These are phyloP conservation scores for Vitis hybrid DNA, from an alignment of 177 flowering plant genomes.

Conservation along the genomic window DNA sequence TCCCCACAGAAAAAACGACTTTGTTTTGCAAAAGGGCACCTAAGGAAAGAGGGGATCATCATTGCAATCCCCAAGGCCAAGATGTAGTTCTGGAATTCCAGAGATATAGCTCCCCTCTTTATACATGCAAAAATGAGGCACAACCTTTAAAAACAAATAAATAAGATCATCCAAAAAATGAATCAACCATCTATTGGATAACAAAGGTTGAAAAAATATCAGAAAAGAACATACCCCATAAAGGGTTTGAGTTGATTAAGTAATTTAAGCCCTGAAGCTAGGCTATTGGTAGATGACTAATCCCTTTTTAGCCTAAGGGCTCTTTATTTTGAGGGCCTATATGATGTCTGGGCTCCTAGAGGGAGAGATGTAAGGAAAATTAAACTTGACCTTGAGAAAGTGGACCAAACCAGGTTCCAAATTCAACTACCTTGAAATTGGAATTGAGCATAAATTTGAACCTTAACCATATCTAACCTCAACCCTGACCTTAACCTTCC, in stretches of 20 bases:
- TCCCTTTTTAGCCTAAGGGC: conserved; percentile 44
- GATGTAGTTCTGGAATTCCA: conserved; percentile 97
- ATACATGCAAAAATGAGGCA: neutral
- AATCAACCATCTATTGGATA: neutral
- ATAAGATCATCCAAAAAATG: neutral
- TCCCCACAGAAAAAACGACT: no score
- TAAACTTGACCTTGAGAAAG: no score
- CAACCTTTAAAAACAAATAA: no score
- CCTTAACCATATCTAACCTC: no score
- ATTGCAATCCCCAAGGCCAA: conserved; percentile 94
- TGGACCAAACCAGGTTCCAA: no score
- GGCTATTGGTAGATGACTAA: conserved; percentile 84
- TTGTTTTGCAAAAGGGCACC: no score
- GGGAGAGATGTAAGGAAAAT: no score
- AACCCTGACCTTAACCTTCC: no score
- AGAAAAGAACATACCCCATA: conserved; percentile 69
- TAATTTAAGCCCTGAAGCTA: conserved; percentile 97
- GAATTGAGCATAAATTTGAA: no score
- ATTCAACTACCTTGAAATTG: no score
- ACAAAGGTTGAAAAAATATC: neutral
- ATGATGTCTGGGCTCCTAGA: no score
- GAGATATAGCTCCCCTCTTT: conserved; percentile 81
- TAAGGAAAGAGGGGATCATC: conserved; percentile 88
- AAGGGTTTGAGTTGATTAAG: conserved; percentile 96
- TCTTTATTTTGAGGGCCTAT: no score